Conservation (phyloP, 768 basidiomycete species). For the Rhizopogon rudus region DNA sequence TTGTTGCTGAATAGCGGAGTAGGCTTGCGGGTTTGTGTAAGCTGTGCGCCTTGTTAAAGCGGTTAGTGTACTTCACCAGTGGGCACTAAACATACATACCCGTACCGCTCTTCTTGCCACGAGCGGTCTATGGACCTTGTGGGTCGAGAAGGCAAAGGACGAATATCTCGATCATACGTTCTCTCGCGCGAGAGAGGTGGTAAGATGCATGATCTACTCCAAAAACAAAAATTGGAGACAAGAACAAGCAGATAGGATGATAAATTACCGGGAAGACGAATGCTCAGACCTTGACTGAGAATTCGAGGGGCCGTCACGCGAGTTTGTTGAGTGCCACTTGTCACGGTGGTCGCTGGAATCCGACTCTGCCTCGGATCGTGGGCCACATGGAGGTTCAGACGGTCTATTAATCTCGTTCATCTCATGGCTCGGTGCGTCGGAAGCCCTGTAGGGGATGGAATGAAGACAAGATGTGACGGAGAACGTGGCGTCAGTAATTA, state of each 20-base stretch:
- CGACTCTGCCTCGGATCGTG: constrained; percentile 8
- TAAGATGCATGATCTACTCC: constrained; percentile 24
- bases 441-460: constrained; percentile 21
- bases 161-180: constrained; percentile 28
- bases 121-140: constrained; percentile 20
- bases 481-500: constrained; percentile 28
- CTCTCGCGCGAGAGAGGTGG: constrained; percentile 27
- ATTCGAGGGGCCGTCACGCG: background rate
- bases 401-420: constrained; percentile 13
- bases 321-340: constrained; percentile 13
- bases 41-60: constrained; percentile 15
- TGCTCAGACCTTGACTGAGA: constrained; percentile 17
- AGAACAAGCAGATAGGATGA: background rate
- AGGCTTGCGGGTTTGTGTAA: constrained; percentile 17
- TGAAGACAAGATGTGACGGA: constrained; percentile 13
- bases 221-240: background rate
- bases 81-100: constrained; percentile 13
- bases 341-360: constrained; percentile 18
- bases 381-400: constrained; percentile 1
- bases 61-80: constrained; percentile 13
- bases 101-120: constrained; percentile 16
- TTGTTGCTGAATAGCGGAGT: constrained; percentile 23
- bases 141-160: constrained; percentile 26
- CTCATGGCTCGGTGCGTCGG: constrained; percentile 23
- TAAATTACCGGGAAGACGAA: constrained; percentile 2